These are phyloP conservation scores for Beauveria brongniartii DNA, from an alignment of 2,329 filamentous ascomycete genomes.

Conservation along the genomic window DNA sequence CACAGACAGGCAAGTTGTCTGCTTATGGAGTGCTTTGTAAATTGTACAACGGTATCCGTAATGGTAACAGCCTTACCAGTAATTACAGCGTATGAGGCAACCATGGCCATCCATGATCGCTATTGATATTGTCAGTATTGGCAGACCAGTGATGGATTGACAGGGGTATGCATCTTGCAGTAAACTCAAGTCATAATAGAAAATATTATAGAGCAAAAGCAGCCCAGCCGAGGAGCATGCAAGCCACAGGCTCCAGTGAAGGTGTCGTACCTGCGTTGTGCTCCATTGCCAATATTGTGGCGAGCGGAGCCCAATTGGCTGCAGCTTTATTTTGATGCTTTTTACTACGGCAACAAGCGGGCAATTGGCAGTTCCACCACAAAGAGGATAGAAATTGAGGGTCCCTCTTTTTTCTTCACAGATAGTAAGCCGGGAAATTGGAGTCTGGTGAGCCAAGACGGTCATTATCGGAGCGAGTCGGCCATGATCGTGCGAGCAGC, in stretches of 20 bases:
- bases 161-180: not conserved
- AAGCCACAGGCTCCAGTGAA: not conserved
- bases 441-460: not conserved
- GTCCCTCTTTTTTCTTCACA: not conserved
- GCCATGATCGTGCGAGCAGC: not conserved
- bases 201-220: too few species aligned
- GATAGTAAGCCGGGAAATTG: slow-evolving; percentile 4
- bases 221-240: not conserved
- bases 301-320: not conserved
- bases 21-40: not conserved
- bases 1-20: not conserved
- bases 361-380: not conserved
- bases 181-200: not conserved
- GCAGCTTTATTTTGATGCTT: not conserved
- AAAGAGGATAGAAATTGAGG: not conserved
- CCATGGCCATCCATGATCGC: too few species aligned
- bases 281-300: slow-evolving; percentile 2
- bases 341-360: not conserved
- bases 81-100: not conserved
- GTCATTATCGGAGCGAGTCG: not conserved
- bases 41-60: too few species aligned
- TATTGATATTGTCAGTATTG: too few species aligned
- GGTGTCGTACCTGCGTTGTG: slow-evolving; percentile 3
- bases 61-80: not conserved
- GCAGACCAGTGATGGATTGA: not conserved